Conservation (phyloP, 225 moss, liverwort and hornwort species). For the Thuidium tamariscinum region DNA sequence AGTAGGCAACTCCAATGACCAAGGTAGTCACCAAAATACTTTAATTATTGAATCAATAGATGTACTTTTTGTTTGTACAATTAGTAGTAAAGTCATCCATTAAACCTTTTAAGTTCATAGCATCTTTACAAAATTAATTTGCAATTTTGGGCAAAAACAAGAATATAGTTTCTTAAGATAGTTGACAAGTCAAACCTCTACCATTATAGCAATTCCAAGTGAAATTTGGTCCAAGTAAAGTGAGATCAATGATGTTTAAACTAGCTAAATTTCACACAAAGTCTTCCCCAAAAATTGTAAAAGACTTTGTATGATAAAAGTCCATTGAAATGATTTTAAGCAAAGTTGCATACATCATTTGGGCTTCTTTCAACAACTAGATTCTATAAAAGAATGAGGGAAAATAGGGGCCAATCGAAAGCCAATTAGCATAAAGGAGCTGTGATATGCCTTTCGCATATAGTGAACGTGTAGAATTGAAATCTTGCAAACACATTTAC, state of each 20-base stretch:
- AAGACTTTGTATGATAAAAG: background rate
- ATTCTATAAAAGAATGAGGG: too few relatives aligned
- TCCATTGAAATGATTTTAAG: background rate
- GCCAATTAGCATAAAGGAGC: too few relatives aligned
- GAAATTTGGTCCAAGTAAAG: accelerated
- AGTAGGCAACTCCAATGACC: accelerated
- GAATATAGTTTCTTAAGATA: background rate
- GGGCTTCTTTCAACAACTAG: too few relatives aligned
- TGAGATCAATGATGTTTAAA: background rate
- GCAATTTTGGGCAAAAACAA: background rate
- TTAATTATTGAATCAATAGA: accelerated
- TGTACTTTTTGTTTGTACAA: background rate
- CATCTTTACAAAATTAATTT: accelerated
- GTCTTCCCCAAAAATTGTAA: background rate
- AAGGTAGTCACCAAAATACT: too few relatives aligned
- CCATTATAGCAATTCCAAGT: background rate
- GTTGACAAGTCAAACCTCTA: accelerated
- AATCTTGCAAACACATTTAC: too few relatives aligned
- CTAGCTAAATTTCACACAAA: background rate
- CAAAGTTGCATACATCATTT: background rate
- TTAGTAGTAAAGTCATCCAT: background rate
- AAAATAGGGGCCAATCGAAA: too few relatives aligned
- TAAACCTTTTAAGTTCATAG: accelerated
- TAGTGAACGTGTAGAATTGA: too few relatives aligned
- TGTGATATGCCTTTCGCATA: too few relatives aligned